phyloP scores from a whole-genome alignment of 169 alveolate genomes.

The Cryptosporidium andersoni region DNA sequence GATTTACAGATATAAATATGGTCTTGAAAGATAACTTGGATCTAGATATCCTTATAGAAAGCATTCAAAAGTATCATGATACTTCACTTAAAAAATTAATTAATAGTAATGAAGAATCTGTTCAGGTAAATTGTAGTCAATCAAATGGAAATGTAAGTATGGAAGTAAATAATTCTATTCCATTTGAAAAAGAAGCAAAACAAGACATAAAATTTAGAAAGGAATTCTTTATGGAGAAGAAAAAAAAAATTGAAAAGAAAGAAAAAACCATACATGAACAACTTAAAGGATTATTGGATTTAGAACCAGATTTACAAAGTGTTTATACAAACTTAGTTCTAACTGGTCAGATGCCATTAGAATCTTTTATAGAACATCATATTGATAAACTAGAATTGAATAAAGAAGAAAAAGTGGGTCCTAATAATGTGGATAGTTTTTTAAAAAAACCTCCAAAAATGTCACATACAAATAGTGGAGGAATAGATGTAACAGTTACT shows the following conservation, averaged over 20 bases:
- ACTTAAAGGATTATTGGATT: conserved; percentile 23
- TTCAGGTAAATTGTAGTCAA: background rate
- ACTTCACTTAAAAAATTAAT: conserved; percentile 8
- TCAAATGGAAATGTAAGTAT: conserved; percentile 1
- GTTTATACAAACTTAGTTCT: conserved; percentile 26
- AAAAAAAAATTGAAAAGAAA: background rate
- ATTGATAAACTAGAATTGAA: conserved; percentile 12
- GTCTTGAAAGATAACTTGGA: conserved; percentile 9
- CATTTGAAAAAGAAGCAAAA: background rate
- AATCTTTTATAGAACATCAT: conserved; percentile 56
- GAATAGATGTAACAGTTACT: conserved; percentile 53
- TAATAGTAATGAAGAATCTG: background rate
- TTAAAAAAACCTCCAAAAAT: conserved; percentile 59
- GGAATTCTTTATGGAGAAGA: conserved; percentile 20
- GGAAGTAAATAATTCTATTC: background rate
- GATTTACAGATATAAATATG: conserved; percentile 34
- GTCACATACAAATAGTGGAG: conserved; percentile 20
- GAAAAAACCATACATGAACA: conserved; percentile 25
- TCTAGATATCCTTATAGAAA: conserved; percentile 14
- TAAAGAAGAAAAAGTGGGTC: conserved; percentile 35
- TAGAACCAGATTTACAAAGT: conserved; percentile 31
- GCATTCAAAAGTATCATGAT: background rate
- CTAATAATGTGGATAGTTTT: conserved; percentile 25
- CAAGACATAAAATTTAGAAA: background rate
- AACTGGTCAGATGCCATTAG: conserved; percentile 52